Percentiles rank a stretch among this genome's conserved stretches.
Conservation (phyloP, 768 basidiomycete species). For the Pholiota conissans region DNA sequence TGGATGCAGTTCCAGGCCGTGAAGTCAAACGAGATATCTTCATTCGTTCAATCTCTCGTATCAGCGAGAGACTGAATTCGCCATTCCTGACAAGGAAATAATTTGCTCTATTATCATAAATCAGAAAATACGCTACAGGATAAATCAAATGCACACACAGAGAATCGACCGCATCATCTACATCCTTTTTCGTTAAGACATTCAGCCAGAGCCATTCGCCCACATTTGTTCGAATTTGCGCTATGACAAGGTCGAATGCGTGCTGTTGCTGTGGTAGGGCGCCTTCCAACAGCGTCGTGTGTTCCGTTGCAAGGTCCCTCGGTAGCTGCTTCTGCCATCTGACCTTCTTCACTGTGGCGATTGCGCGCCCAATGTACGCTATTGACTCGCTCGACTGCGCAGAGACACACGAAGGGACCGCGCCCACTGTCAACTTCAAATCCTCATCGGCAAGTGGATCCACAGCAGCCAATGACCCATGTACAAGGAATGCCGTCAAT, state of each 20-base stretch:
- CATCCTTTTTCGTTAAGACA: constrained; percentile 79
- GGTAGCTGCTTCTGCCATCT: constrained; percentile 82
- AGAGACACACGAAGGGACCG: constrained; percentile 77
- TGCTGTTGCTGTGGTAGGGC: constrained; percentile 78
- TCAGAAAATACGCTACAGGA: constrained; percentile 8
- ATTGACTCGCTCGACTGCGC: constrained; percentile 77
- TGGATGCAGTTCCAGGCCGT: constrained; percentile 61
- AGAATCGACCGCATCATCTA: constrained; percentile 82
- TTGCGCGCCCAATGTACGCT: constrained; percentile 82
- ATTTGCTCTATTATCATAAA: constrained; percentile 57
- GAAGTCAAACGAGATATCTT: constrained; percentile 75
- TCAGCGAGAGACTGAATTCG: constrained; percentile 81
- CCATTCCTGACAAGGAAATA: constrained; percentile 90
- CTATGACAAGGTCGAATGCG: constrained; percentile 71
- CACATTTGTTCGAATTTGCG: constrained; percentile 74
- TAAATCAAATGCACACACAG: constrained; percentile 50
- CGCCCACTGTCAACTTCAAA: constrained; percentile 59
- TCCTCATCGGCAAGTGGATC: constrained; percentile 69
- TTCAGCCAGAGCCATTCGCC: constrained; percentile 96
- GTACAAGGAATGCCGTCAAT: constrained; percentile 76
- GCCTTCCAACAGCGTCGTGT: constrained; percentile 62
- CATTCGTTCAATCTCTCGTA: constrained; percentile 84
- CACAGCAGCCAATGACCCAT: constrained; percentile 66
- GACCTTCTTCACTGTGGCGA: constrained; percentile 79
- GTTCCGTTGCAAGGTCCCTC: constrained; percentile 58